Conservation (phyloP, 345 rosid genomes). For the Linum trigynum region DNA sequence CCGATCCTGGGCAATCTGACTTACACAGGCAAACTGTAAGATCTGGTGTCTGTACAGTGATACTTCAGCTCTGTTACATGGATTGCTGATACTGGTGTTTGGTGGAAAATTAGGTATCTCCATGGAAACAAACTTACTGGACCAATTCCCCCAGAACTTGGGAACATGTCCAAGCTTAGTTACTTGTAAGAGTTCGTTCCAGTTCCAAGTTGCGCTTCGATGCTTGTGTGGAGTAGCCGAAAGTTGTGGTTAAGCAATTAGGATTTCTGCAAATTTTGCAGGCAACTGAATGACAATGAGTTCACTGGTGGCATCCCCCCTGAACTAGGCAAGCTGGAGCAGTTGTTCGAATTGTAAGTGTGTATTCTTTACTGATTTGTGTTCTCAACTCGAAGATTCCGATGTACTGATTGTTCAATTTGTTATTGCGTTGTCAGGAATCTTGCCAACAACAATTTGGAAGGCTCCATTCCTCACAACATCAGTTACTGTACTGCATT, state of each 20-base stretch:
- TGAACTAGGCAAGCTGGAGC: constrained; percentile 87
- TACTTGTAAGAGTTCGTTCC: constrained; percentile 49
- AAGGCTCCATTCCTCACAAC: constrained; percentile 75
- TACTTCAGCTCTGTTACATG: neutral
- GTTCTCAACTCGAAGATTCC: neutral
- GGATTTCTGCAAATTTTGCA: constrained; percentile 11
- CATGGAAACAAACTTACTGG: constrained; percentile 90
- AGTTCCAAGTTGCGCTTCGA: no score
- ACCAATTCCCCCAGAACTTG: constrained; percentile 89
- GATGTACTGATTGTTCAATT: neutral
- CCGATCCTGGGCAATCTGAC: constrained; percentile 88
- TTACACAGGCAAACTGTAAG: constrained; percentile 84
- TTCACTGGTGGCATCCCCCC: constrained; percentile 71
- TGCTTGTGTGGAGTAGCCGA: no score
- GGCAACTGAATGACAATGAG: constrained; percentile 74
- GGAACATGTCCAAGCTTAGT: constrained; percentile 93
- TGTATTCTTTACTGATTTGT: neutral
- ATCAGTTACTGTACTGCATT: constrained; percentile 81
- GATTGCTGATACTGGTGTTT: neutral
- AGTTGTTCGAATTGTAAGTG: constrained; percentile 84
- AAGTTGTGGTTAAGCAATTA: neutral
- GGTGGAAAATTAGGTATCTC: constrained; percentile 44
- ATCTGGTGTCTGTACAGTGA: neutral
- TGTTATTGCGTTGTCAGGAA: constrained; percentile 37
- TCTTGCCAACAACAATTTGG: constrained; percentile 73